Conservation (phyloP, 768 basidiomycete genomes). For the Postia placenta region DNA sequence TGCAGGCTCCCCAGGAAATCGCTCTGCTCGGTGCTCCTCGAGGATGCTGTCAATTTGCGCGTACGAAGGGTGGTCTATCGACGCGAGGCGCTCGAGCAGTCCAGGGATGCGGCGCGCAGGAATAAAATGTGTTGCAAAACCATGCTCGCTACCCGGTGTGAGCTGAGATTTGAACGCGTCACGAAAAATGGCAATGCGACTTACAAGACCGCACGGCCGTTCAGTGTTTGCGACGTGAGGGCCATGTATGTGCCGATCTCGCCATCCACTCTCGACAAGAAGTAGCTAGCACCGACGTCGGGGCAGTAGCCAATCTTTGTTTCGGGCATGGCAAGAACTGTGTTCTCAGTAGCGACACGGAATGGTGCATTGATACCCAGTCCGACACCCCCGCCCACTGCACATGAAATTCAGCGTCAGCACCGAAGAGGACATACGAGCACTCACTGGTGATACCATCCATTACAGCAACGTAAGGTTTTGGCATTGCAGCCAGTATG, state of each 20-base stretch:
- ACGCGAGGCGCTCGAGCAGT: constrained; percentile 62
- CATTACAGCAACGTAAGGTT: constrained; percentile 88
- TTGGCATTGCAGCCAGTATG: constrained; percentile 59
- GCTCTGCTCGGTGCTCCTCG: constrained; percentile 55
- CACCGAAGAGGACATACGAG: background rate
- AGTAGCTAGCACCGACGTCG: constrained; percentile 90
- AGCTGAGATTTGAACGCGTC: background rate
- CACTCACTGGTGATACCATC: constrained; percentile 88
- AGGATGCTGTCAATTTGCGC: constrained; percentile 63
- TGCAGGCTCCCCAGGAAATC: constrained; percentile 47
- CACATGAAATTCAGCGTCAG: background rate
- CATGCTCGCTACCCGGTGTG: constrained; percentile 59
- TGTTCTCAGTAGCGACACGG: constrained; percentile 90
- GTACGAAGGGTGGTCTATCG: constrained; percentile 41
- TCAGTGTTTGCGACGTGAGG: constrained; percentile 67
- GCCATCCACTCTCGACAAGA: constrained; percentile 86
- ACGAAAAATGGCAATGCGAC: constrained; percentile 23
- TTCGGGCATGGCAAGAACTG: constrained; percentile 94
- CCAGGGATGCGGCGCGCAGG: constrained; percentile 68
- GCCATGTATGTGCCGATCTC: constrained; percentile 91
- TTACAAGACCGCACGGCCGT: constrained; percentile 83
- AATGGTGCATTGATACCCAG: constrained; percentile 80
- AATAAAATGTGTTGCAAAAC: constrained; percentile 92
- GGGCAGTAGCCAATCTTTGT: constrained; percentile 87
- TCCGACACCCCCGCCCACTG: constrained; percentile 96